Percentiles rank a stretch among this genome's conserved stretches.
phyloP scores from a whole-genome alignment of 2,329 filamentous ascomycete species.

The Thelonectria rubi region DNA sequence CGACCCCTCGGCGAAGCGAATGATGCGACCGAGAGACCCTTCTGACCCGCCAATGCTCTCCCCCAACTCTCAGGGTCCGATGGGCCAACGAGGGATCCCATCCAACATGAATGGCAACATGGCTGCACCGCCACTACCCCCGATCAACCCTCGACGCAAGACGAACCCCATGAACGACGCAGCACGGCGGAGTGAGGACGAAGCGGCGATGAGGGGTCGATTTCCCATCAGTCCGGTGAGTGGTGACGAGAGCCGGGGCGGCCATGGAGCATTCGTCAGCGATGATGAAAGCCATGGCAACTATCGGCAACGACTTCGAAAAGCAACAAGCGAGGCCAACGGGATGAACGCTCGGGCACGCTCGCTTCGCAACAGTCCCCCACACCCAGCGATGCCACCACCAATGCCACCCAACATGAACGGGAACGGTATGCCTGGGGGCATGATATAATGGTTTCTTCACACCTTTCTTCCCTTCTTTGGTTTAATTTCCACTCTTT shows the following conservation, averaged over 20 bases:
- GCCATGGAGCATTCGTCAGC: conserved; percentile 37
- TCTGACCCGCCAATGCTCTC: conserved; percentile 60
- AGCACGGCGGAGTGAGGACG: conserved; percentile 48
- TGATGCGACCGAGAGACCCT: conserved; percentile 58
- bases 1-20: conserved; percentile 45
- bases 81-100: conserved; percentile 50
- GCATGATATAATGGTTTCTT: conserved; percentile 53
- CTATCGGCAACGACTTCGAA: conserved; percentile 54
- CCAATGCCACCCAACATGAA: conserved; percentile 43
- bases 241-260: conserved; percentile 42
- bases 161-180: conserved; percentile 52
- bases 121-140: conserved; percentile 61
- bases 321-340: conserved; percentile 54
- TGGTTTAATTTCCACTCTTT: conserved; percentile 31
- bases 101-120: conserved; percentile 49
- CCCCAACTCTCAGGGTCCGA: conserved; percentile 56
- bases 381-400: conserved; percentile 39
- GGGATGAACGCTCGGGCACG: conserved; percentile 45
- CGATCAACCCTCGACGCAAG: conserved; percentile 66
- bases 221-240: conserved; percentile 34
- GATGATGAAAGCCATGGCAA: conserved; percentile 50
- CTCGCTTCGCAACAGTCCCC: conserved; percentile 39
- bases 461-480: conserved; percentile 19
- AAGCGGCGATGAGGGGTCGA: conserved; percentile 34
- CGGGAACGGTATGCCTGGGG: conserved; percentile 51